Percentiles rank a stretch among this genome's conserved stretches.
Evolutionary conservation across 306 rosid species (phyloP).

Genomic region (Sesbania bispinosa): DNA sequence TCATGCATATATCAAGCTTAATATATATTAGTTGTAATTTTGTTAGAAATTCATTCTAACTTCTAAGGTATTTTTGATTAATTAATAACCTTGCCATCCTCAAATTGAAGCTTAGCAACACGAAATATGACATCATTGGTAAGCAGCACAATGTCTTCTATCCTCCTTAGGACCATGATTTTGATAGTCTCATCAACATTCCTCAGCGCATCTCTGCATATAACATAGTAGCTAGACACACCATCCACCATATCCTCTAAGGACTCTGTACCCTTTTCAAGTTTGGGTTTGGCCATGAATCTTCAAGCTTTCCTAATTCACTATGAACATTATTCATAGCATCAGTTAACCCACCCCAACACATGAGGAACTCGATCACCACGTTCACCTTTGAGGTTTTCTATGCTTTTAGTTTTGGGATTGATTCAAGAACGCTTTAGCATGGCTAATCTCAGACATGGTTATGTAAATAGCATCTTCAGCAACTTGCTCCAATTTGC

Average conservation of each 20-base stretch:
- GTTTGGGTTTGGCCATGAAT: not conserved
- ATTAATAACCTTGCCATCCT: not conserved
- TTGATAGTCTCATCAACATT: slow-evolving; percentile 22
- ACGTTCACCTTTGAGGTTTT: not conserved
- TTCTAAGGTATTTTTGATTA: not conserved
- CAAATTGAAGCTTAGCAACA: not conserved
- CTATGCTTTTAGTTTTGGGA: slow-evolving; percentile 5
- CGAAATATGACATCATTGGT: slow-evolving; percentile 15
- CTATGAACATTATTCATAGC: not conserved
- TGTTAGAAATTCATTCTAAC: not conserved
- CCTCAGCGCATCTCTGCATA: not conserved
- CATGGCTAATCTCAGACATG: not conserved
- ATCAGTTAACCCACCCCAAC: slow-evolving; percentile 11
- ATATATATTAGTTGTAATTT: not conserved
- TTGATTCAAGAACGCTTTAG: not conserved
- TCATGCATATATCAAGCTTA: not conserved
- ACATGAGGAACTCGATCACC: not conserved
- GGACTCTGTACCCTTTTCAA: not conserved
- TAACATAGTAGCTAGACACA: not conserved
- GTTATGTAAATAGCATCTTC: slow-evolving; percentile 11
- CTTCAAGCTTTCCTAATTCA: not conserved
- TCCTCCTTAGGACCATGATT: slow-evolving; percentile 16
- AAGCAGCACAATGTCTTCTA: slow-evolving; percentile 25
- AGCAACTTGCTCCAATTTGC: not conserved
- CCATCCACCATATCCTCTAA: not conserved